phyloP scores from a whole-genome alignment of 176 grass and related monocot genomes.

The Musa itinerans region DNA sequence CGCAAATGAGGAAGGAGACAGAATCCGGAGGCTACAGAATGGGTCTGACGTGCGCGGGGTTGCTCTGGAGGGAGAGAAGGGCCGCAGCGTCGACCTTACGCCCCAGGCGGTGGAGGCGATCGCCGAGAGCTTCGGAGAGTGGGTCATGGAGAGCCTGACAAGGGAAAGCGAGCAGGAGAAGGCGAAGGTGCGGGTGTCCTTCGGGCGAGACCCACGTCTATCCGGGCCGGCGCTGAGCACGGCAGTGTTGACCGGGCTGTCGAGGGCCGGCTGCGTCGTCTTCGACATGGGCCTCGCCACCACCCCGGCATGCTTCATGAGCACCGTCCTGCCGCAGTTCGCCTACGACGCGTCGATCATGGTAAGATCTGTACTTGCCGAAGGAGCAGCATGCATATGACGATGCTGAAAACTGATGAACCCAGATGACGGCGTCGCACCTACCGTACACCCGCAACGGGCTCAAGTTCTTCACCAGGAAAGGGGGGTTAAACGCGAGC shows the following conservation, averaged over 20 bases:
- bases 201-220: constrained; percentile 58
- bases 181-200: constrained; percentile 34
- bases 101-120: constrained; percentile 60
- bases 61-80: constrained; percentile 67
- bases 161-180: constrained; percentile 2
- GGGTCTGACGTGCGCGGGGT: constrained; percentile 70
- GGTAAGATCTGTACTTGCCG: constrained; percentile 22
- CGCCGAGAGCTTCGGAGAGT: constrained; percentile 75
- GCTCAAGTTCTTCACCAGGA: constrained; percentile 83
- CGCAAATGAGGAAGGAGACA: constrained; percentile 33
- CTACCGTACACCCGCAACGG: constrained; percentile 87
- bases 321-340: constrained; percentile 51
- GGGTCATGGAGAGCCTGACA: constrained; percentile 36
- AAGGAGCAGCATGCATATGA: not conserved
- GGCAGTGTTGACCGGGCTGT: constrained; percentile 52
- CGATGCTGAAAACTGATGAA: not conserved
- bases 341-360: constrained; percentile 75
- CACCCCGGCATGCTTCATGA: constrained; percentile 89
- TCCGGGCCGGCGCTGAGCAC: constrained; percentile 45
- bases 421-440: constrained; percentile 81
- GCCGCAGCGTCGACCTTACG: constrained; percentile 60
- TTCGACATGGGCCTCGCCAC: constrained; percentile 80
- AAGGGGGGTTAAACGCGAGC: constrained; percentile 40
- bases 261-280: constrained; percentile 52
- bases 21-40: constrained; percentile 64